Evolutionary conservation across 805 yeast species (phyloP).

Genomic region (Candida anglica): DNA sequence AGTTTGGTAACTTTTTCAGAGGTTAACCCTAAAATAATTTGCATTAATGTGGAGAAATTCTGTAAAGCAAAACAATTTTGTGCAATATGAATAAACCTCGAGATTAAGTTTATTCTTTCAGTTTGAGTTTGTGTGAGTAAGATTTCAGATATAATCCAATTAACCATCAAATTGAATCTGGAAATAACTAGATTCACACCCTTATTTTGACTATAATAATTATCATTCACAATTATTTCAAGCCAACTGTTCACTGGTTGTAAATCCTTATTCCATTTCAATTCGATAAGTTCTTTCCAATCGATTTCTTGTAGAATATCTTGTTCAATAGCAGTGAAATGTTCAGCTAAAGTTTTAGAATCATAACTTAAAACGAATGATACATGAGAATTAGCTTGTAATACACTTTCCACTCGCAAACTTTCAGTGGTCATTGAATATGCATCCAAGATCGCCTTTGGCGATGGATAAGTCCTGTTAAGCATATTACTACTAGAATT

Average conservation of each 20-base stretch:
- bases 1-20: conserved; percentile 58
- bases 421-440: conserved; percentile 25
- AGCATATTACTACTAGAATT: too few relatives aligned
- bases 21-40: conserved; percentile 75
- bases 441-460: conserved; percentile 31
- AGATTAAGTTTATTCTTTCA: conserved; percentile 66
- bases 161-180: conserved; percentile 82
- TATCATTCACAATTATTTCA: conserved; percentile 58
- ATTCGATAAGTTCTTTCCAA: conserved; percentile 83
- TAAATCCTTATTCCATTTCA: conserved; percentile 65
- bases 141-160: conserved; percentile 90
- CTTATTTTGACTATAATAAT: conserved; percentile 41
- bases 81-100: conserved; percentile 85
- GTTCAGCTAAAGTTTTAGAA: conserved; percentile 67
- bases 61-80: conserved; percentile 67
- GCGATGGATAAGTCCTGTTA: conserved; percentile 17
- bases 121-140: conserved; percentile 58
- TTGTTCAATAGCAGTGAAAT: conserved; percentile 80
- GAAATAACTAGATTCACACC: conserved; percentile 82
- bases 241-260: conserved; percentile 82
- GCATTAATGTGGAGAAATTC: conserved; percentile 85
- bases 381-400: conserved; percentile 56
- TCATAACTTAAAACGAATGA: conserved; percentile 78
- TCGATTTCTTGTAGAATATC: conserved; percentile 83
- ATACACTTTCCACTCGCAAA: conserved; percentile 35